Conservation (phyloP, 2,329 filamentous ascomycete species). For the Hypocrella siamensis region DNA sequence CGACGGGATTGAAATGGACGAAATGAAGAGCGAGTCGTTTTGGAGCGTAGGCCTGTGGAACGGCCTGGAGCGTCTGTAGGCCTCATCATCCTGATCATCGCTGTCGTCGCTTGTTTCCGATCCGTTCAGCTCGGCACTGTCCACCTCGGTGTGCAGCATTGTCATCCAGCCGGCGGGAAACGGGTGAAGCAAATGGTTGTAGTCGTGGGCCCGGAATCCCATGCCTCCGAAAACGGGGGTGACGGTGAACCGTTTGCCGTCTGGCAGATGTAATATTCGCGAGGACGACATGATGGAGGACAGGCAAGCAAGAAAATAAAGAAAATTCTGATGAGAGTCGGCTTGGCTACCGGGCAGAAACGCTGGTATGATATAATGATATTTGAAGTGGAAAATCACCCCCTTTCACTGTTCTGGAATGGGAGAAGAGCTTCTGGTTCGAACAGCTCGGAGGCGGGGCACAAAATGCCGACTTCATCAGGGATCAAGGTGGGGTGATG, state of each 20-base stretch:
- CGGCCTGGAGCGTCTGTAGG: conserved; percentile 9
- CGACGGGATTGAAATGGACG: conserved; percentile 74
- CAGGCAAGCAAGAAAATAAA: too few species aligned
- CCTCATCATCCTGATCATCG: conserved; percentile 15
- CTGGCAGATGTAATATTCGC: conserved; percentile 56
- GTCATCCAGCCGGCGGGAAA: conserved; percentile 86
- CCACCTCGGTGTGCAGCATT: conserved; percentile 56
- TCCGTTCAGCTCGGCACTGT: conserved; percentile 4
- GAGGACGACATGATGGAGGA: background rate
- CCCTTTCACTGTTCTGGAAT: too few species aligned
- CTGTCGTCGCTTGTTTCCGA: too few species aligned
- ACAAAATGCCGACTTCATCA: too few species aligned
- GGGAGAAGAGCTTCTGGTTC: too few species aligned
- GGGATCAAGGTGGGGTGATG: too few species aligned
- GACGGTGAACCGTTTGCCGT: conserved; percentile 71
- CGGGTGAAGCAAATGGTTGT: conserved; percentile 50
- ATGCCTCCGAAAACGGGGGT: conserved; percentile 82
- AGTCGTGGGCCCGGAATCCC: conserved; percentile 72
- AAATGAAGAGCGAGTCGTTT: conserved; percentile 77
- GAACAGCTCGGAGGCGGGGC: too few species aligned
- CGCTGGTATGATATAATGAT: too few species aligned
- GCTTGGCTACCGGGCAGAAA: too few species aligned
- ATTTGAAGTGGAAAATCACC: too few species aligned
- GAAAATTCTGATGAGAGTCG: too few species aligned
- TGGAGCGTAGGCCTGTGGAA: conserved; percentile 62